These are phyloP conservation scores for Anthoceros angustus DNA, from an alignment of 225 moss, liverwort and hornwort genomes.

Conservation along the genomic window DNA sequence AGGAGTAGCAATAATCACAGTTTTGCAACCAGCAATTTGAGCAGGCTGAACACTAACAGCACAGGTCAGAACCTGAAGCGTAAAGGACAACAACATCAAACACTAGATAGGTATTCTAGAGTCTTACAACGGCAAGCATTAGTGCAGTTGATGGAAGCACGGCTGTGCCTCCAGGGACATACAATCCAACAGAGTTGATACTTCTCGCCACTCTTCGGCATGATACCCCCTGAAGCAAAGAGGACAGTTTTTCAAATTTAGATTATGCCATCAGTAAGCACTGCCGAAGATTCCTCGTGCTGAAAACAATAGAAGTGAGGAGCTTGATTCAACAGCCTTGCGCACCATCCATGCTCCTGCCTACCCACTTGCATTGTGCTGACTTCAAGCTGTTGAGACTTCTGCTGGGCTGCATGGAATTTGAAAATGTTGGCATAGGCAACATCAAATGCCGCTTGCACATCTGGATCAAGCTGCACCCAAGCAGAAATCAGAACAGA, in stretches of 20 bases:
- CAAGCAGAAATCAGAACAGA: slow-evolving; percentile 10
- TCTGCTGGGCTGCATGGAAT: slow-evolving; percentile 88
- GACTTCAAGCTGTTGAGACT: slow-evolving; percentile 78
- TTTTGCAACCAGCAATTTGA: slow-evolving; percentile 91
- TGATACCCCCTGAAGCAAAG: slow-evolving; percentile 53
- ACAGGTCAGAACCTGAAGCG: background rate
- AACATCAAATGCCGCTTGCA: slow-evolving; percentile 94
- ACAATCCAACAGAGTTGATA: slow-evolving; percentile 81
- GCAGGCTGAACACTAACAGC: slow-evolving; percentile 48
- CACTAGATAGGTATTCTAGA: too few species aligned
- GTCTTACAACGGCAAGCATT: slow-evolving; percentile 82
- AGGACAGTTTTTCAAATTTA: background rate
- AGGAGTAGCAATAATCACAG: slow-evolving; percentile 81
- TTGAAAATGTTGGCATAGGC: slow-evolving; percentile 81
- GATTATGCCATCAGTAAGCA: background rate
- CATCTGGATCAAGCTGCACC: slow-evolving; percentile 74
- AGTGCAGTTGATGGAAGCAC: slow-evolving; percentile 97
- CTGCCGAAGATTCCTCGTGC: background rate
- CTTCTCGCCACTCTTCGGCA: slow-evolving; percentile 92
- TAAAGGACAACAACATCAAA: too few species aligned
- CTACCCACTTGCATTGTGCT: slow-evolving; percentile 93
- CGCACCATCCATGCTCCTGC: slow-evolving; percentile 6
- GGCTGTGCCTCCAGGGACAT: slow-evolving; percentile 96
- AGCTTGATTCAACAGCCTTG: too few species aligned
- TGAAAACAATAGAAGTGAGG: too few species aligned